Percentiles rank a stretch among this genome's conserved stretches.
phyloP scores from a whole-genome alignment of 2,329 filamentous ascomycete species.

The Aureobasidium sp. region DNA sequence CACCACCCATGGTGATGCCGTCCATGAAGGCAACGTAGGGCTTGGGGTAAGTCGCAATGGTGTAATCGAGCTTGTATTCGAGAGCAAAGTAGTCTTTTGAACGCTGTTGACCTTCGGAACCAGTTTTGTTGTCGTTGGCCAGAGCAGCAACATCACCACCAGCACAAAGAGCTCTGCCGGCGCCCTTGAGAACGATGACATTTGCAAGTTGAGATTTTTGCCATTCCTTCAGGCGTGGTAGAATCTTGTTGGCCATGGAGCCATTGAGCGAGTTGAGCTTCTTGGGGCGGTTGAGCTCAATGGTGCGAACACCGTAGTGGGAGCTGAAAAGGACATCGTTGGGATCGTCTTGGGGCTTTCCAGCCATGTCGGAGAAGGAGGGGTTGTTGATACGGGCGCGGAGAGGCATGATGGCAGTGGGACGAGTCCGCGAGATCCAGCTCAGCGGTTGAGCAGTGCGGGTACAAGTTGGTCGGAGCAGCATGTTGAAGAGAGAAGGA shows the following conservation, averaged over 20 bases:
- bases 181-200: constrained; percentile 83
- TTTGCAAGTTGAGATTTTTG: constrained; percentile 91
- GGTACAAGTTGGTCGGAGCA: constrained; percentile 33
- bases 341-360: constrained; percentile 57
- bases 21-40: constrained; percentile 96
- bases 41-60: constrained; percentile 88
- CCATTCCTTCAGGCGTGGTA: constrained; percentile 81
- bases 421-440: constrained; percentile 12
- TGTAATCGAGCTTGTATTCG: constrained; percentile 93
- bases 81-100: constrained; percentile 83
- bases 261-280: constrained; percentile 89
- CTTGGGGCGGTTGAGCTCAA: constrained; percentile 86
- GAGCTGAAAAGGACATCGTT: constrained; percentile 91
- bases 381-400: constrained; percentile 46
- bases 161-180: constrained; percentile 81
- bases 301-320: constrained; percentile 78
- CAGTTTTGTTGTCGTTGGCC: constrained; percentile 61
- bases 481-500: constrained; percentile 30
- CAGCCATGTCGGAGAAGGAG: constrained; percentile 20
- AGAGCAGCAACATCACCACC: constrained; percentile 83
- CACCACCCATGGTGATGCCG: constrained; percentile 96
- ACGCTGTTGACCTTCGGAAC: constrained; percentile 59
- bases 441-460: constrained; percentile 31
- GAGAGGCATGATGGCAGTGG: constrained; percentile 58
- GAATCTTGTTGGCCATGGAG: constrained; percentile 93